phyloP scores from a whole-genome alignment of 2,329 filamentous ascomycete genomes.

The Paradendryphiella salina region DNA sequence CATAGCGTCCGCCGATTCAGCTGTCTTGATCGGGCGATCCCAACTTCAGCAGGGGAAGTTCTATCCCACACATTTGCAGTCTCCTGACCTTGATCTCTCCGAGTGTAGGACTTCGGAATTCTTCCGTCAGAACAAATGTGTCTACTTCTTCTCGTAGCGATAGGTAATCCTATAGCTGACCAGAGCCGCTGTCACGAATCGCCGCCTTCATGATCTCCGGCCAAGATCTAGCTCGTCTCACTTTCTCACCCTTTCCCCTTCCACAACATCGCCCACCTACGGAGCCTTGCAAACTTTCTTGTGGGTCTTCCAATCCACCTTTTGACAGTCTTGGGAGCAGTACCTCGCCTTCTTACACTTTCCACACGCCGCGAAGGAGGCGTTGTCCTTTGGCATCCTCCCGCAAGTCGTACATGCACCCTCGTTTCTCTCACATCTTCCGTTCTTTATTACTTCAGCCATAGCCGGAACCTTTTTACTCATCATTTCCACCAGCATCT shows the following conservation, averaged over 20 bases:
- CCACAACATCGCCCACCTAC: background rate
- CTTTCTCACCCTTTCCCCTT: background rate
- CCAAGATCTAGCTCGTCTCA: background rate
- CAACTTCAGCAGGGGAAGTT: too few species aligned
- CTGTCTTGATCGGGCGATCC: too few species aligned
- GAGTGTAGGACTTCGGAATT: too few species aligned
- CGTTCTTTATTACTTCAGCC: conserved; percentile 6
- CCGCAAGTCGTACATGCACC: conserved; percentile 18
- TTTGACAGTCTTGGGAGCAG: conserved; percentile 20
- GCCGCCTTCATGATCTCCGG: background rate
- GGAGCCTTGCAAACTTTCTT: conserved; percentile 15
- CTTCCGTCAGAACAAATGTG: too few species aligned
- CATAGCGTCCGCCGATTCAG: too few species aligned
- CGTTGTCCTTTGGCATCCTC: conserved; percentile 6
- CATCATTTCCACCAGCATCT: conserved; percentile 21
- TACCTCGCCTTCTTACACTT: conserved; percentile 20
- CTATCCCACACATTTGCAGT: too few species aligned
- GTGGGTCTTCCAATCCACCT: conserved; percentile 23
- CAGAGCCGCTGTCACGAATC: too few species aligned
- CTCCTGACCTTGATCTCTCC: too few species aligned
- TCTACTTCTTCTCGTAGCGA: too few species aligned
- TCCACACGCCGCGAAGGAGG: conserved; percentile 9
- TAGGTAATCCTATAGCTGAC: too few species aligned
- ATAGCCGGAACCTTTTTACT: conserved; percentile 13
- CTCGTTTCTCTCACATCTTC: conserved; percentile 11